Evolutionary conservation across 192 early-diverging fungal genomes (phyloP), one percentile per base, ranked within the genome.

Genomic region (Mortierella hygrophila): DNA sequence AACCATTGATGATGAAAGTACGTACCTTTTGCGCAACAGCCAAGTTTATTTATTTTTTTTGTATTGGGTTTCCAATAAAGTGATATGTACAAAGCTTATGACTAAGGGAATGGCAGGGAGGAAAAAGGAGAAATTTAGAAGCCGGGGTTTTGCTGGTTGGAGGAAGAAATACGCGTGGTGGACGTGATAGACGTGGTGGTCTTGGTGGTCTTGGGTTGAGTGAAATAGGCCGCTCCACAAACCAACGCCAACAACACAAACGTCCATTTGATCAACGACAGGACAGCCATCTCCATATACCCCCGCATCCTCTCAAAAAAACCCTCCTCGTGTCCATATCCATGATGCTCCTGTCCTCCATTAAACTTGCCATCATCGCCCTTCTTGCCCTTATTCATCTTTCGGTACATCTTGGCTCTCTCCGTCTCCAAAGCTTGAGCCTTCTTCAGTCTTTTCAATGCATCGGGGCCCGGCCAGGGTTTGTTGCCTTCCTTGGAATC

Each of bases 381-480:
- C 37, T 76, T 40, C 60, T 26, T 44, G 38, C 77, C 70, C 15
- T 73, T 80, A 42, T 52, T 69, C 44, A 78, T 32, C 73, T 52
- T 74, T 29, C 44, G 1, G 41, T 32, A 65, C 21, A 54, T 16
- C 21, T 40, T 63, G 42, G 73, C 68, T 16, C 9, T 23, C n/a
- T n/a, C 68, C 4, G 68, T 70, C 20, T 70, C 76, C 37, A 68
- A 35, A 15, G 42, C 60, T 2, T 77, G 41, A 4, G 73, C 78
- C 37, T 32, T 41, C 46, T 85, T 79, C 47, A 85, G 46, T 35
- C 83, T 68, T 44, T 69, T 80, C 40, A 69, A 3, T 1, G 83
- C 83, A 3, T 85, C 83, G 8, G 68, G 83, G 8, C 83, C 83
- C 6, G 83, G 83, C 83, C 83, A 85, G 4, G 83, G 78, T 26